A percentile compares a stretch with the other conserved stretches of the same genome.
Conservation (phyloP, 306 rosid genomes). For the Luffa aegyptiaca region DNA sequence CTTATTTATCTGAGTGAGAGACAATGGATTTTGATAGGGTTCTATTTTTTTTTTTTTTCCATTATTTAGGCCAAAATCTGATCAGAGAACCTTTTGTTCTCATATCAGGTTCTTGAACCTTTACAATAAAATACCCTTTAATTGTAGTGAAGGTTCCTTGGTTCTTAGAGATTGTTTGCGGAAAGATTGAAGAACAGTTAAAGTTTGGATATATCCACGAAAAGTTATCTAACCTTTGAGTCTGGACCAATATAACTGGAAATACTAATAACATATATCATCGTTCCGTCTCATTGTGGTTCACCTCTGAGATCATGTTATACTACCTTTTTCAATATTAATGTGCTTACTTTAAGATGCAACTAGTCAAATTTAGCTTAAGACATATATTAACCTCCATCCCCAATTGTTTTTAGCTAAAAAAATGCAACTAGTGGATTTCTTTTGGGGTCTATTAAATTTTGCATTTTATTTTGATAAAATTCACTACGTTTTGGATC, state of each 20-base stretch:
- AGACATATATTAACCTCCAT: not conserved
- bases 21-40: not conserved
- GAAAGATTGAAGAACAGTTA: not conserved
- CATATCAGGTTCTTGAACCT: conserved; percentile 4
- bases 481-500: not conserved
- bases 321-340: not conserved
- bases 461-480: not conserved
- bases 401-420: not conserved
- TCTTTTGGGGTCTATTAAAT: not conserved
- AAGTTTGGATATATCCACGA: not conserved
- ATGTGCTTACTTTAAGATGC: not conserved
- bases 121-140: conserved; percentile 3
- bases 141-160: not conserved
- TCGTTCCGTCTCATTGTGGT: not conserved
- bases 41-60: not conserved
- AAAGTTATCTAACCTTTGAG: not conserved
- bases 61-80: not conserved
- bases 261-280: not conserved
- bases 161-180: not conserved
- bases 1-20: not conserved
- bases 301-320: not conserved
- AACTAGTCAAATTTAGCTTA: not conserved
- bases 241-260: not conserved
- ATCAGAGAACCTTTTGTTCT: conserved; percentile 1
- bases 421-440: not conserved